Base-by-base conservation (phyloP, 805 yeast species). In the Pichia phayaonensis region DNA sequence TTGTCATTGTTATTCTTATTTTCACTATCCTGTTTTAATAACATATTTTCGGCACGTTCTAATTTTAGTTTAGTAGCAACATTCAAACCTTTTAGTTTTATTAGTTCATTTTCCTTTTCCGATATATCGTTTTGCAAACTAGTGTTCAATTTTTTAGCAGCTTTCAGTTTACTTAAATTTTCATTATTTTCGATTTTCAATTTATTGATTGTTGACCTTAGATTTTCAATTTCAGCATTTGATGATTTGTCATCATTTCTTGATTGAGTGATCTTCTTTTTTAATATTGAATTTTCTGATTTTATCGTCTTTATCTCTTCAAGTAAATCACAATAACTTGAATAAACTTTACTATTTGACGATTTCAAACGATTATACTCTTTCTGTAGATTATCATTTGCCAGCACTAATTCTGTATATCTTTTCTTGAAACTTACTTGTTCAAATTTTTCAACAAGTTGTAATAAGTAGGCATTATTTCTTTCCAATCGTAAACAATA, bases 291-390 rank as follows among this genome's bases (percentile, higher is more conserved):
- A 18, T 50, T 48, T 10, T 44, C 36, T 2, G 1, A 4, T 22
- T 47, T 45, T 2, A 41, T 24, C n/a, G n/a, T n/a, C 26, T 48
- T 49, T 4, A 52, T 38, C 18, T 54, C 54, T 16, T 54, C 53
- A 27, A 58, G 48, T 24, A 62, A 48, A 34, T 58, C 61, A 42
- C 53, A 60, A 45, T 62, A 62, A 34, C 63, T 62, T 8, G 56
- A 55, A 43, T 56, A 62, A 2, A 62, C 59, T 48, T 58, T 59
- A 26, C 55, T 54, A 48, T 61, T 60, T 4, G 60, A 50, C 18
- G 51, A 52, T 40, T 60, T 54, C 23, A 61, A 59, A 8, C 54
- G 40, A 10, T 55, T 54, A 45, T 57, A 57, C 26, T 62, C 65
- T 10, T 44, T 39, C 18, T 46, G 38, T 11, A 54, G 27, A 16